These are phyloP conservation scores for Aspergillus novofumigatus DNA, from an alignment of 2,329 filamentous ascomycete genomes.

Conservation along the genomic window DNA sequence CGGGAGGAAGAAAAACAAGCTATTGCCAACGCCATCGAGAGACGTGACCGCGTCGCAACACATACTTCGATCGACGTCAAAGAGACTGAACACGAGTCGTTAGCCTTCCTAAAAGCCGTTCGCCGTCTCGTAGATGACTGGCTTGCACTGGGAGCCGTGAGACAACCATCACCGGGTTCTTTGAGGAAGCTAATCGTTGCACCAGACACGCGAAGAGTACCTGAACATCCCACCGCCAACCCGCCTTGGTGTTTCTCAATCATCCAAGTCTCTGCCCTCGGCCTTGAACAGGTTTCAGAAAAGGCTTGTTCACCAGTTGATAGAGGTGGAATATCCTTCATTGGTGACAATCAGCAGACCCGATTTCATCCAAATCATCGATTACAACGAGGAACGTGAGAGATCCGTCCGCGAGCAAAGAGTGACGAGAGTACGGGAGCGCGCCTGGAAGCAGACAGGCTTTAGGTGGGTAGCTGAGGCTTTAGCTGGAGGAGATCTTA, in stretches of 20 bases:
- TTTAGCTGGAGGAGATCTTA: constrained; percentile 40
- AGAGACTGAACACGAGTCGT: constrained; percentile 48
- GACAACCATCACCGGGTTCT: neutral
- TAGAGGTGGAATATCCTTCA: constrained; percentile 55
- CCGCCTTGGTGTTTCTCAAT: constrained; percentile 12
- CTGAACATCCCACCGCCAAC: constrained; percentile 44
- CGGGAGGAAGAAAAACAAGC: constrained; percentile 52
- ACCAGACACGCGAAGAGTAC: constrained; percentile 29
- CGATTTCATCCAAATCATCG: constrained; percentile 40
- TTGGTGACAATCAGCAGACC: constrained; percentile 36
- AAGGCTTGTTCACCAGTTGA: constrained; percentile 61
- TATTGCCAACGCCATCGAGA: constrained; percentile 43
- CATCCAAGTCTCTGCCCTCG: constrained; percentile 18
- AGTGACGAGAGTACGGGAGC: constrained; percentile 22
- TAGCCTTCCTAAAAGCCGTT: constrained; percentile 48
- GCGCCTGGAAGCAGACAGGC: constrained; percentile 35
- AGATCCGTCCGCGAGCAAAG: constrained; percentile 26
- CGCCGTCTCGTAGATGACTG: constrained; percentile 46
- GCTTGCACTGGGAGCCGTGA: constrained; percentile 32
- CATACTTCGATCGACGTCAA: constrained; percentile 47
- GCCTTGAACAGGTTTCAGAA: constrained; percentile 57
- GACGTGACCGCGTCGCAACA: constrained; percentile 29
- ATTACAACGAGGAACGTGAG: constrained; percentile 35
- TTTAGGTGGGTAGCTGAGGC: constrained; percentile 48
- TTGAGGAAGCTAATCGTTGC: constrained; percentile 1